Base-by-base conservation (phyloP, 192 early-diverging fungal species). In the Umbelopsis sp. region DNA sequence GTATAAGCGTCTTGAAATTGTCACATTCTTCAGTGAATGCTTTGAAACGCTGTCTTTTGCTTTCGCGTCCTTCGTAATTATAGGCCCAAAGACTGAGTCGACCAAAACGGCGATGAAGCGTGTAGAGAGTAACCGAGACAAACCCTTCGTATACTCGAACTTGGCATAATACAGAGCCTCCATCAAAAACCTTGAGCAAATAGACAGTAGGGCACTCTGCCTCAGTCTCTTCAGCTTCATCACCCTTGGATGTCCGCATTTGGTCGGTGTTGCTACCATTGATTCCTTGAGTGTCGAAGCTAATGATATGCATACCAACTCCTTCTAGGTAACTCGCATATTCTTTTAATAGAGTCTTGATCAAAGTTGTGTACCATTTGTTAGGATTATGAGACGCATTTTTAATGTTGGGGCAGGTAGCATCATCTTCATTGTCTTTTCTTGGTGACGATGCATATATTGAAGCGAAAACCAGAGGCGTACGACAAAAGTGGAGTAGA, bases 121-220 rank as follows among this genome's bases (percentile, higher is more conserved):
- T 83, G 51, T 89, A 89, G 8, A 89, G 54, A 10, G 84, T 87
- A 2, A 87, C 85, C 32, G 82, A 84, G 1, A 87, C 82, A 75
- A 89, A 89, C 52, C 73, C 73, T n/a, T 77, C 78, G 50, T 84
- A 77, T 10, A 89, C 70, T 21, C 82, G 70, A 6, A 87, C 81
- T 72, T 89, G 85, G 45, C 84, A 86, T 52, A 89, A 83, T 45
- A 89, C 84, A 0, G 82, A 85, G n/a, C 87, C 87, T 5, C 79
- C 84, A 53, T 85, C 80, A n/a, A 87, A 79, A 2, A 79, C 79
- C 31, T 85, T 84, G 65, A 85, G 70, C 43, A 87, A 59, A 51
- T 82, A 86, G 0, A 81, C 84, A 2, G 86, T 71, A 8, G 86
- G 84, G 67, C 71, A 79, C 9, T 80, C 72, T 17, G 79, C 68